Evolutionary conservation across 768 basidiomycete species (phyloP).

Genomic region (Tulasnella sp.): DNA sequence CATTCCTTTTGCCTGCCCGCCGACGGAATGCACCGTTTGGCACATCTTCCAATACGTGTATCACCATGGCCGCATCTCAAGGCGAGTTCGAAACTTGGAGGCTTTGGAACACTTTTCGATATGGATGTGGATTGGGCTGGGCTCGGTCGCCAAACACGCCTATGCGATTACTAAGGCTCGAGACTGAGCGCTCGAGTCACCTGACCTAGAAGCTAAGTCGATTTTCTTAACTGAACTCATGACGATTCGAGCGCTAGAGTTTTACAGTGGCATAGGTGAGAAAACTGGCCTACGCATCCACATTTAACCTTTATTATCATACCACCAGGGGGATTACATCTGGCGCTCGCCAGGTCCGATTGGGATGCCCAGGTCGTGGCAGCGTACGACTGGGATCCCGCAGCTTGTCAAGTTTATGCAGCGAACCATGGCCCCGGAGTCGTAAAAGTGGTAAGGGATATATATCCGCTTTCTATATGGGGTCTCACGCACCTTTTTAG

Average conservation of each 20-base stretch:
- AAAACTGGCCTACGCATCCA: background rate
- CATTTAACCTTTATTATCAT: background rate
- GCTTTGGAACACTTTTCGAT: too few species aligned
- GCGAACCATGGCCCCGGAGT: constrained; percentile 58
- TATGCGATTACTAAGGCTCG: too few species aligned
- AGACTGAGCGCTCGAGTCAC: background rate
- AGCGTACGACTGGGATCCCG: constrained; percentile 86
- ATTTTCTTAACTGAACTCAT: background rate
- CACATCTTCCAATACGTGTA: too few species aligned
- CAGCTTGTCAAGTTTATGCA: constrained; percentile 69
- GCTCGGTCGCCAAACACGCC: too few species aligned
- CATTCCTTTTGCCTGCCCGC: too few species aligned
- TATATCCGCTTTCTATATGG: background rate
- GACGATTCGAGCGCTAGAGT: constrained; percentile 53
- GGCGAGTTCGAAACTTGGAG: too few species aligned
- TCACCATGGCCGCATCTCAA: too few species aligned
- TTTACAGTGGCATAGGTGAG: constrained; percentile 81
- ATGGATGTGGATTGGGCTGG: too few species aligned
- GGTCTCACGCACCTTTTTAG: constrained; percentile 41
- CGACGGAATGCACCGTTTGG: too few species aligned
- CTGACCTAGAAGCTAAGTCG: background rate
- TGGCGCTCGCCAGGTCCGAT: constrained; percentile 60
- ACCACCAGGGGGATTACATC: constrained; percentile 69
- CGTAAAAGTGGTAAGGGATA: constrained; percentile 54
- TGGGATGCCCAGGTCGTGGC: constrained; percentile 55